Evolutionary conservation across 768 basidiomycete genomes (phyloP).

Genomic region (Pulveroboletus frians): DNA sequence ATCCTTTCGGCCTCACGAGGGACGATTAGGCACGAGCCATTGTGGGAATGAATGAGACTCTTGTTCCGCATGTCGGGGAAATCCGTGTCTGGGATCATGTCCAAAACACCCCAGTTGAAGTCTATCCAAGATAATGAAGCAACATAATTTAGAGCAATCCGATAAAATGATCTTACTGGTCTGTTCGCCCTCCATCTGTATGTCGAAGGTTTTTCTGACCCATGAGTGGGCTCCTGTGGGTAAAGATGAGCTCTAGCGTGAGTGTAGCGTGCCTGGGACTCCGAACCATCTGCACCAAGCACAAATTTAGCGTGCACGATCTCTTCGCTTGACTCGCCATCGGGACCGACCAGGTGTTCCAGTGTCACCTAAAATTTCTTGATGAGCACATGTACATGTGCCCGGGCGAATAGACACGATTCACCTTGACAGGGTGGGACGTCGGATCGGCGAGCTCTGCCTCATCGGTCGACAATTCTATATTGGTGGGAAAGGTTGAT

Average conservation of each 20-base stretch:
- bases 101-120: conserved; percentile 42
- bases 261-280: neutral
- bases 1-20: conserved; percentile 46
- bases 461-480: conserved; percentile 28
- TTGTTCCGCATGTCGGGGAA: conserved; percentile 52
- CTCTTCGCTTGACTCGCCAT: conserved; percentile 41
- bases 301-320: conserved; percentile 68
- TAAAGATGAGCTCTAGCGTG: neutral
- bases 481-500: conserved; percentile 24
- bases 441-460: conserved; percentile 17
- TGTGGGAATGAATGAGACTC: conserved; percentile 45
- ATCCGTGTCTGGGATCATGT: conserved; percentile 44
- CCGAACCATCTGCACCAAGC: conserved; percentile 66
- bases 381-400: neutral
- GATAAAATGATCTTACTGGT: conserved; percentile 27
- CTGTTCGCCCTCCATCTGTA: conserved; percentile 75
- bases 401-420: neutral
- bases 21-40: conserved; percentile 47
- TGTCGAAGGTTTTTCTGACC: conserved; percentile 63
- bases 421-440: conserved; percentile 22
- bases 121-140: conserved; percentile 22
- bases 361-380: conserved; percentile 17
- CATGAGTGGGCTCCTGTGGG: conserved; percentile 71
- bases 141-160: neutral
- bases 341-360: conserved; percentile 17